Percentiles rank a stretch among this genome's conserved stretches.
phyloP scores from a whole-genome alignment of 2,329 filamentous ascomycete species.

The Pseudocercospora fijiensis region DNA sequence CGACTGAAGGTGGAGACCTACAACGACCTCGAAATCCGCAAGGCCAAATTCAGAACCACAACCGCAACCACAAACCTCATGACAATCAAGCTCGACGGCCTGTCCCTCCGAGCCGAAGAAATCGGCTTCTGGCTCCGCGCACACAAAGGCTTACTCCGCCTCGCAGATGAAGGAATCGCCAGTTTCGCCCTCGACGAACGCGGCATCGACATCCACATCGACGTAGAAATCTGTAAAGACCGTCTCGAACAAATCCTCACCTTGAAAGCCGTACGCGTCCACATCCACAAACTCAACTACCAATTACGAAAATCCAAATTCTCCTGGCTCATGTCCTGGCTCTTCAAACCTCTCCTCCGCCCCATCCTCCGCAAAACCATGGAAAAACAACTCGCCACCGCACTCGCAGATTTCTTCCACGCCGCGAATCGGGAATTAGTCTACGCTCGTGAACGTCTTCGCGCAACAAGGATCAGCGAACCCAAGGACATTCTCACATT shows the following conservation, averaged over 20 bases:
- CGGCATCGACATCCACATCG: constrained; percentile 81
- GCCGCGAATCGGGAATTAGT: constrained; percentile 80
- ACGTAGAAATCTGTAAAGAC: constrained; percentile 78
- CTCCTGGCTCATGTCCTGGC: constrained; percentile 70
- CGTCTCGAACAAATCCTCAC: constrained; percentile 77
- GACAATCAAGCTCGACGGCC: constrained; percentile 74
- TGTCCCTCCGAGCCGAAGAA: constrained; percentile 81
- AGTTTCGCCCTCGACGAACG: constrained; percentile 82
- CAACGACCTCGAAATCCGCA: constrained; percentile 83
- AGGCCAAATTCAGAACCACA: constrained; percentile 69
- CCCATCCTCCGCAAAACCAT: constrained; percentile 77
- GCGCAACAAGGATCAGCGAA: constrained; percentile 79
- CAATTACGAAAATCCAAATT: constrained; percentile 72
- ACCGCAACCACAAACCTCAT: constrained; percentile 66
- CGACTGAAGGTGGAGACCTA: constrained; percentile 76
- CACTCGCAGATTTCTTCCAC: constrained; percentile 68
- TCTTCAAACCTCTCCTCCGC: constrained; percentile 79
- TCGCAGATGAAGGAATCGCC: constrained; percentile 80
- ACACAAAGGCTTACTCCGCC: constrained; percentile 70
- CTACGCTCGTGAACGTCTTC: constrained; percentile 80
- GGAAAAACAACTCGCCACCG: constrained; percentile 72
- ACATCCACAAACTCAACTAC: constrained; percentile 85
- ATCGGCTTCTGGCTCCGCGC: constrained; percentile 86
- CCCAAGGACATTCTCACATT: constrained; percentile 80
- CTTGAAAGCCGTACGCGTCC: constrained; percentile 71